These are phyloP conservation scores for Lipomyces orientalis DNA, from an alignment of 805 yeast species.

Conservation along the genomic window DNA sequence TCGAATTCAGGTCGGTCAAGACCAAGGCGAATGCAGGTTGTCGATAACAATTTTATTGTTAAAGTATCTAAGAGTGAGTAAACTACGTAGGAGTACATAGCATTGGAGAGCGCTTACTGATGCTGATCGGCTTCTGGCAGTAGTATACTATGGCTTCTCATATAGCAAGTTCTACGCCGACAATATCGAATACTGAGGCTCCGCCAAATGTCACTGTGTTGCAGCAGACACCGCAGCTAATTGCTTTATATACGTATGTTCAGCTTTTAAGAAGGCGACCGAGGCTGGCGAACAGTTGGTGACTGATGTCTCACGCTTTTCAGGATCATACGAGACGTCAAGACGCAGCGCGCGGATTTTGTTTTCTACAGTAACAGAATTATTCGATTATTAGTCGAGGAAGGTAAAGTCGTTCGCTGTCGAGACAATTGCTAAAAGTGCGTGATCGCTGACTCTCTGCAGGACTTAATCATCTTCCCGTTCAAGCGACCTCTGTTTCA, in stretches of 20 bases:
- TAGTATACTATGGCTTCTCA: not conserved
- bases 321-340: slow-evolving; percentile 80
- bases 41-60: too few species aligned
- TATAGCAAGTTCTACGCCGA: slow-evolving; percentile 6
- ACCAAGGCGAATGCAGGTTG: too few species aligned
- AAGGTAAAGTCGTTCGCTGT: slow-evolving; percentile 50
- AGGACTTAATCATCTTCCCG: slow-evolving; percentile 88
- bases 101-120: not conserved
- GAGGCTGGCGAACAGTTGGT: not conserved
- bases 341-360: slow-evolving; percentile 86
- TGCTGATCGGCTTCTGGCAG: not conserved
- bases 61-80: not conserved
- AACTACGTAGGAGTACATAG: not conserved
- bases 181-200: slow-evolving; percentile 13
- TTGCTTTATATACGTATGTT: slow-evolving; percentile 74
- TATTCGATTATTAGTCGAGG: slow-evolving; percentile 91
- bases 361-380: slow-evolving; percentile 95
- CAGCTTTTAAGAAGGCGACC: not conserved
- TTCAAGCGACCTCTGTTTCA: slow-evolving; percentile 64
- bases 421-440: not conserved
- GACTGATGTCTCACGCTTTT: not conserved
- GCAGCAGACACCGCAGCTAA: slow-evolving; percentile 87
- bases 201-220: slow-evolving; percentile 65
- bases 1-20: too few species aligned
- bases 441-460: not conserved